Conservation (phyloP, 495 filamentous ascomycete species). For the Venustampulla echinocandica region DNA sequence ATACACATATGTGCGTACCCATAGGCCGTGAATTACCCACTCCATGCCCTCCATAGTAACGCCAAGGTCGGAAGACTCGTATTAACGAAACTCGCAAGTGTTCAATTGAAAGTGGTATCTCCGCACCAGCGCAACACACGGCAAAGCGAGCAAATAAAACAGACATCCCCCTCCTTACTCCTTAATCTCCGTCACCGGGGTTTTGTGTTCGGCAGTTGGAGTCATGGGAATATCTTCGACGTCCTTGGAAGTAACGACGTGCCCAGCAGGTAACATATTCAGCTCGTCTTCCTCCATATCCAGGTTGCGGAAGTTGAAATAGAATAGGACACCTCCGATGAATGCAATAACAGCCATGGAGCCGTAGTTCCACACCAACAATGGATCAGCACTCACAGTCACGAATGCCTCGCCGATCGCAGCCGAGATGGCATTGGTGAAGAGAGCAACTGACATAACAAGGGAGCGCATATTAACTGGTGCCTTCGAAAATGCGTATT, state of each 20-base stretch:
- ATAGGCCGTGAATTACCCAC: too few relatives aligned
- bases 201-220: too few relatives aligned
- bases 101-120: too few relatives aligned
- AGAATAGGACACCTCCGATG: constrained; percentile 53
- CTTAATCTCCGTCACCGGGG: too few relatives aligned
- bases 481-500: constrained; percentile 74
- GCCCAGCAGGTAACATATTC: constrained; percentile 46
- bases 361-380: constrained; percentile 57
- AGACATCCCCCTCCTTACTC: too few relatives aligned
- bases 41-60: too few relatives aligned
- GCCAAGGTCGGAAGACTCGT: too few relatives aligned
- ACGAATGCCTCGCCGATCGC: constrained; percentile 64
- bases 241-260: constrained; percentile 21
- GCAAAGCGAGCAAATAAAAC: too few relatives aligned
- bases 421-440: constrained; percentile 60
- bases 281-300: constrained; percentile 58
- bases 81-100: too few relatives aligned
- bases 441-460: constrained; percentile 58
- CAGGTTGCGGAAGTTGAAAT: constrained; percentile 46
- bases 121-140: too few relatives aligned
- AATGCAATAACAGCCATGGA: constrained; percentile 53
- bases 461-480: constrained; percentile 70
- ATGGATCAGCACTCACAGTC: constrained; percentile 54
- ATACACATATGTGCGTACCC: too few relatives aligned
- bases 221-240: too few relatives aligned